These are phyloP conservation scores for Rhizopogon sp. DNA, from an alignment of 768 basidiomycete species.

Conservation along the genomic window DNA sequence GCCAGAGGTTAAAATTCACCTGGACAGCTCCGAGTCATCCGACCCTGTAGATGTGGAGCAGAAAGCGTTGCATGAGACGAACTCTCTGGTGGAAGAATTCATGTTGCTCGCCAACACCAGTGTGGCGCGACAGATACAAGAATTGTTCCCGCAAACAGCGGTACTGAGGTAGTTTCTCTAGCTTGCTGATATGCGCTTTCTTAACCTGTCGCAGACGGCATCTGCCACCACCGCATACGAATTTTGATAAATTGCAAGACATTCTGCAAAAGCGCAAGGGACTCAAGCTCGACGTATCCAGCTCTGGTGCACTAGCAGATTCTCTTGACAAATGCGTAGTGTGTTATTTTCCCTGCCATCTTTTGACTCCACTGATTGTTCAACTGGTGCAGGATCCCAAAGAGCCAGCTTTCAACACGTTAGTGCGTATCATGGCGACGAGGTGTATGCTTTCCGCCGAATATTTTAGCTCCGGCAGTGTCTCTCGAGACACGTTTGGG, in stretches of 20 bases:
- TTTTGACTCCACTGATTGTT: not conserved
- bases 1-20: conserved; percentile 95
- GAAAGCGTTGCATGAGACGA: conserved; percentile 89
- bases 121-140: conserved; percentile 88
- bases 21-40: conserved; percentile 88
- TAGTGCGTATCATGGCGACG: conserved; percentile 98
- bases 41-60: conserved; percentile 98
- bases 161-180: conserved; percentile 62
- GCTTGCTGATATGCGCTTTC: not conserved
- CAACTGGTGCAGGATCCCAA: conserved; percentile 54
- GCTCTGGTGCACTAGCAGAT: conserved; percentile 82
- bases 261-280: conserved; percentile 83
- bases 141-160: conserved; percentile 93
- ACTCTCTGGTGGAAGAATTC: conserved; percentile 96
- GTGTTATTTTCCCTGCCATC: conserved; percentile 22
- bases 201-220: conserved; percentile 56
- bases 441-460: conserved; percentile 98
- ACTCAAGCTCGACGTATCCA: conserved; percentile 81
- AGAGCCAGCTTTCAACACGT: conserved; percentile 91
- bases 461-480: conserved; percentile 96
- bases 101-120: conserved; percentile 98
- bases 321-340: conserved; percentile 88
- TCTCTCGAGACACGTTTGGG: conserved; percentile 85
- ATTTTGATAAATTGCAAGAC: conserved; percentile 95
- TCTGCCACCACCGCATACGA: conserved; percentile 83